Evolutionary conservation across 2,329 filamentous ascomycete species (phyloP), one percentile per base, ranked within the genome.

Genomic region (Exophiala viscosa): DNA sequence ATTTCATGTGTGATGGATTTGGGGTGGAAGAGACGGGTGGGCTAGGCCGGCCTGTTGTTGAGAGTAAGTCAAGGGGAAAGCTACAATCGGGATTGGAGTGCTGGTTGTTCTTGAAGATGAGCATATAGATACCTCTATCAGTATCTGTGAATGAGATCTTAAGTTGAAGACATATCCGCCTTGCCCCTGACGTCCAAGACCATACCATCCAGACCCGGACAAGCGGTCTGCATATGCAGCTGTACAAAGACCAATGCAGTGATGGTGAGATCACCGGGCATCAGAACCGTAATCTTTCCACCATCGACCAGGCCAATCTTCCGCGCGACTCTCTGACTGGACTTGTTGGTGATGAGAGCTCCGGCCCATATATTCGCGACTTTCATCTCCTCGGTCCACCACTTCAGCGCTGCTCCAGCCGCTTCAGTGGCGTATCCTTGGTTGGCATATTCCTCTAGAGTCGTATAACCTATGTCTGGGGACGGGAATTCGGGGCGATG

Each of bases 1-100:
- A 15, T 61, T 60, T 51, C 59, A 61, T 40, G 59, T 61, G 15
- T 60, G 20, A 42, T 23, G 23, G 3, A 4, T 4, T 28, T 4
- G 23, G 1, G 23, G 23, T 28, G 23, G 23, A 28, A 28, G 23
- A 28, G 23, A 28, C 1, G 23, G 23, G 23, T 1, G 5, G 2
- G 23, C 23, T 1, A 2, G 23, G 3, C 23, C 8, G 23, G 23
- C 23, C 8, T 2, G 23, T 28, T 2, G 23, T 28, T 23, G 20
- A 6, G 3, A 28, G 23, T 4, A 7, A 28, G 1, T 2, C 23
- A 28, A 7, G 8, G 23, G 23, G 23, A 28, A 28, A 5, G 23
- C 23, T 28, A 28, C 23, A 7, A 7, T 28, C n/a, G 23, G 23
- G 8, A 7, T 28, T 28, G 23, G 23, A 5, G 5, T 4, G 23